Evolutionary conservation across 352 stramenopile species (phyloP).

Genomic region (Pythium periplocum): DNA sequence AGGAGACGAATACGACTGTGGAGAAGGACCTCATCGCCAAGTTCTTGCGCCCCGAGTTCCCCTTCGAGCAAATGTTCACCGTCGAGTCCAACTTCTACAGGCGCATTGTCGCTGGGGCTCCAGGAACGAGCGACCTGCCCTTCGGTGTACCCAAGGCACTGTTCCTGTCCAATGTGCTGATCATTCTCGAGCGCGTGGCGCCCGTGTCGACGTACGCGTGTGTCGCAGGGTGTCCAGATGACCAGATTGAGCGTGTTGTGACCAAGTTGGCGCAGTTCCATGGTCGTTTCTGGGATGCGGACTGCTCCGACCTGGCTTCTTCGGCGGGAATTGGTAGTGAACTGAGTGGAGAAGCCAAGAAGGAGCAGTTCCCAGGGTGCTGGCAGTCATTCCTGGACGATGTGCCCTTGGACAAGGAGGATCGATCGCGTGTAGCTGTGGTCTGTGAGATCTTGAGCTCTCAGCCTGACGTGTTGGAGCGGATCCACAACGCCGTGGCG

Average conservation of each 20-base stretch:
- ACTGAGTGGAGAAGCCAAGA: constrained; percentile 53
- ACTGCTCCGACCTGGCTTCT: constrained; percentile 35
- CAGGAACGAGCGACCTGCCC: constrained; percentile 27
- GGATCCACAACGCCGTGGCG: constrained; percentile 47
- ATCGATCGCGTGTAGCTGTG: constrained; percentile 22
- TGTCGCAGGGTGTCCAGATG: constrained; percentile 50
- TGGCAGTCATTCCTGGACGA: constrained; percentile 54
- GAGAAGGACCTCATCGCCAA: constrained; percentile 55
- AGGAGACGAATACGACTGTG: not conserved
- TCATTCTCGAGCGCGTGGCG: constrained; percentile 61
- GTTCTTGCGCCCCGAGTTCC: constrained; percentile 72
- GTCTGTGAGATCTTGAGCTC: constrained; percentile 48
- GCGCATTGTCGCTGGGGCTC: constrained; percentile 21
- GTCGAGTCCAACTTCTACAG: constrained; percentile 78
- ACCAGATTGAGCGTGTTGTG: constrained; percentile 38
- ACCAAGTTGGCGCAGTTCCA: constrained; percentile 63
- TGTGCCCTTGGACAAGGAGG: constrained; percentile 24
- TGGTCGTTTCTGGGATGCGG: constrained; percentile 39
- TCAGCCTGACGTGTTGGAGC: constrained; percentile 28
- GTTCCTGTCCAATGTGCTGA: constrained; percentile 64
- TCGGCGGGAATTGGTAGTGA: constrained; percentile 68
- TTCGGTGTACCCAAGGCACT: constrained; percentile 50
- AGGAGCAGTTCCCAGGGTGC: constrained; percentile 48
- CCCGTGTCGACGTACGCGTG: constrained; percentile 49
- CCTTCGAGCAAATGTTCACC: constrained; percentile 75